phyloP scores from a whole-genome alignment of 2,329 filamentous ascomycete genomes.

The Colletotrichum coccodes region DNA sequence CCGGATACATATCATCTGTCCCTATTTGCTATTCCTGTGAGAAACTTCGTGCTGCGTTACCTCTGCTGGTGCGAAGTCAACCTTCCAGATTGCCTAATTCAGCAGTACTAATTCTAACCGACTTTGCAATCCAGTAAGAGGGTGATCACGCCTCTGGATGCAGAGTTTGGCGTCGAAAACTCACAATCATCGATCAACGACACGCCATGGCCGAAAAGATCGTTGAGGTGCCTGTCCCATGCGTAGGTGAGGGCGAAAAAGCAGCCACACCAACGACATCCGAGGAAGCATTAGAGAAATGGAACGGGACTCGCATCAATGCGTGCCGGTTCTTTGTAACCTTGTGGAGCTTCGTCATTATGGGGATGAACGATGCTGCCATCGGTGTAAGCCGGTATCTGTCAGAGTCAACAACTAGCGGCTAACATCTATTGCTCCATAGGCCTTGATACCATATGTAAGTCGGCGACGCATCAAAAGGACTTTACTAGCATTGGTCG shows the following conservation, averaged over 20 bases:
- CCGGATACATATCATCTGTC: no score
- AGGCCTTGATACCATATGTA: conserved; percentile 61
- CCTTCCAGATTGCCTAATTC: not conserved
- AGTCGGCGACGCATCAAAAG: conserved; percentile 30
- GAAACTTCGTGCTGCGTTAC: not conserved
- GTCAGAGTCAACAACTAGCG: not conserved
- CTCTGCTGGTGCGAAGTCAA: not conserved
- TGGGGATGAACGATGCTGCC: conserved; percentile 76
- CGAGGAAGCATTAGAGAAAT: conserved; percentile 55
- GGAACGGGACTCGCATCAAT: conserved; percentile 72
- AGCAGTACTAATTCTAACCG: no score
- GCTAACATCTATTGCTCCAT: conserved; percentile 27
- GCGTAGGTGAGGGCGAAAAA: not conserved
- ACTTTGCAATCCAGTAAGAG: not conserved
- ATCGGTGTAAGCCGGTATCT: conserved; percentile 61
- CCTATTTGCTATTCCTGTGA: not conserved
- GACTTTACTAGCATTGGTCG: not conserved
- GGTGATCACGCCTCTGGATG: not conserved
- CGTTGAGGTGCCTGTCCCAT: not conserved
- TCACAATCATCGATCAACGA: not conserved
- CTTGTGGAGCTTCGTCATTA: conserved; percentile 70
- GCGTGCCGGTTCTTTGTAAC: conserved; percentile 67
- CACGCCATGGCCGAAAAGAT: conserved; percentile 4
- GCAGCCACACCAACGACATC: not conserved
- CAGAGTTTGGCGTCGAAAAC: not conserved